Evolutionary conservation across 2,329 filamentous ascomycete species (phyloP).

Genomic region (Fonsecaea pugnacius): DNA sequence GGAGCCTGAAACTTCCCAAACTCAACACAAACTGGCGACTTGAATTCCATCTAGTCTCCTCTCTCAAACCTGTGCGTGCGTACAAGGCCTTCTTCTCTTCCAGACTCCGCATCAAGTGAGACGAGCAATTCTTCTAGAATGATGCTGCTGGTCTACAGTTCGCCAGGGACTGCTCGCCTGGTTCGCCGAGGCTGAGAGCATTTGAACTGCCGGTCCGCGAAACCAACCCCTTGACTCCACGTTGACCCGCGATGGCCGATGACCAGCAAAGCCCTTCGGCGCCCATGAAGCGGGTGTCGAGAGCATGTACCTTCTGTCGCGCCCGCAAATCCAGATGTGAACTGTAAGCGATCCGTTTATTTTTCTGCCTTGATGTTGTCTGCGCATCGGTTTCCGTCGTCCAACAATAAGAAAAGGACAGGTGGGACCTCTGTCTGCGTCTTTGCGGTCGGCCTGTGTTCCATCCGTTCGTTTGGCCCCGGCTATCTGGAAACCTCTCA

Average conservation of each 20-base stretch:
- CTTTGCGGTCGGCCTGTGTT: constrained; percentile 7
- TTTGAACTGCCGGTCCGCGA: background rate
- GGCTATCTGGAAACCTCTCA: constrained; percentile 24
- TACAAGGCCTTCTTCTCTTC: background rate
- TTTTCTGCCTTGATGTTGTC: background rate
- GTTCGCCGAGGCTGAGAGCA: background rate
- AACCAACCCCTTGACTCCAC: background rate
- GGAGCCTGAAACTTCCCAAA: background rate
- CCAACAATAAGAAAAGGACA: background rate
- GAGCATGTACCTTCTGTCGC: constrained; percentile 55
- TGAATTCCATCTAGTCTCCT: background rate
- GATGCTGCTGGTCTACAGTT: background rate
- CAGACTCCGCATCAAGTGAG: background rate
- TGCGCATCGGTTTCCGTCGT: background rate
- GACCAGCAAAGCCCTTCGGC: constrained; percentile 31
- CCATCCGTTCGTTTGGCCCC: constrained; percentile 16
- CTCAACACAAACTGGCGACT: background rate
- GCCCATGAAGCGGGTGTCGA: constrained; percentile 51
- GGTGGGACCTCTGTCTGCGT: constrained; percentile 1
- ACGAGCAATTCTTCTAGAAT: background rate
- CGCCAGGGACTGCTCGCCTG: background rate
- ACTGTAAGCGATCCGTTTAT: constrained; percentile 47
- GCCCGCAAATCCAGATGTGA: constrained; percentile 58
- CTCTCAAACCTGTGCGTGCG: background rate
- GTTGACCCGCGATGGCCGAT: constrained; percentile 10